Conservation (phyloP, 1,139 yeast species). For the Sugiyamaella pinicola region DNA sequence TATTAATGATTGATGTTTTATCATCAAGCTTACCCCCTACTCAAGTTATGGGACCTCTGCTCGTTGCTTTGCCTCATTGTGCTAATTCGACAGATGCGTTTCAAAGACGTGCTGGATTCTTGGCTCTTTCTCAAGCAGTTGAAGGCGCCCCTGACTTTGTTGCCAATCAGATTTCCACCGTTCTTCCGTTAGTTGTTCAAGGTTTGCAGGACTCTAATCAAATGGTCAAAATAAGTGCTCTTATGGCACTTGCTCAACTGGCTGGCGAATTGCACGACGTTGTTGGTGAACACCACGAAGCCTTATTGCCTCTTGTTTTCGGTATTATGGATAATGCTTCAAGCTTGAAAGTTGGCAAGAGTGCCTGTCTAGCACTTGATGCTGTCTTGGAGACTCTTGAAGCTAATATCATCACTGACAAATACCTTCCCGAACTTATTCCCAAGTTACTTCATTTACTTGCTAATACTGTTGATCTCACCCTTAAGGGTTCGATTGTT, state of each 20-base stretch:
- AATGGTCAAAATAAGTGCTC: conserved; percentile 82
- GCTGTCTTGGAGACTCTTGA: conserved; percentile 90
- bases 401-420: conserved; percentile 73
- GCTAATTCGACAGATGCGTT: conserved; percentile 65
- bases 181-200: conserved; percentile 69
- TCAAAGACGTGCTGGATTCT: conserved; percentile 85
- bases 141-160: conserved; percentile 94
- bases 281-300: conserved; percentile 79
- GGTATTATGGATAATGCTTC: conserved; percentile 84
- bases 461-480: conserved; percentile 59
- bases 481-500: conserved; percentile 84
- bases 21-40: conserved; percentile 88
- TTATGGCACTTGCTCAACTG: conserved; percentile 75
- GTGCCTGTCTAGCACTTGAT: conserved; percentile 89
- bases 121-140: conserved; percentile 80
- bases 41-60: conserved; percentile 72
- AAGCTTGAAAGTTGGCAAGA: conserved; percentile 80
- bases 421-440: conserved; percentile 86
- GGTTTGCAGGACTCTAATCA: conserved; percentile 82
- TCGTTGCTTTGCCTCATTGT: conserved; percentile 66
- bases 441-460: conserved; percentile 85
- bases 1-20: conserved; percentile 76
- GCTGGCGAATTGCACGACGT: conserved; percentile 83
- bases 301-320: conserved; percentile 82
- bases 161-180: conserved; percentile 69